phyloP scores from a whole-genome alignment of 768 basidiomycete species.

The Crucibulum laeve region DNA sequence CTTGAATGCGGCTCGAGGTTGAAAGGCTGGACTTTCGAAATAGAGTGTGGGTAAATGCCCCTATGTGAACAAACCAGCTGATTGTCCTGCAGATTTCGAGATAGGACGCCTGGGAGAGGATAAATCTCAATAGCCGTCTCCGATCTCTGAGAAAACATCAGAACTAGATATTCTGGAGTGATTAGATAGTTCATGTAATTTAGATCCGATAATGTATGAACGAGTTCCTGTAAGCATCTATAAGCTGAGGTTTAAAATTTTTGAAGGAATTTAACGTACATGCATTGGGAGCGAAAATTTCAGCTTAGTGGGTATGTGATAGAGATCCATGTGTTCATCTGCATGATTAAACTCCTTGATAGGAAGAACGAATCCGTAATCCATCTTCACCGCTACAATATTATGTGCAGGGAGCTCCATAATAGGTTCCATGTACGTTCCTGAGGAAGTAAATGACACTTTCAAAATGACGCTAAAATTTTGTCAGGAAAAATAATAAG shows the following conservation, averaged over 20 bases:
- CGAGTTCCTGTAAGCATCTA: slow-evolving; percentile 7
- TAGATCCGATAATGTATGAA: slow-evolving; percentile 12
- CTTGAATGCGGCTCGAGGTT: neutral
- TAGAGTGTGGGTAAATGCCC: slow-evolving; percentile 15
- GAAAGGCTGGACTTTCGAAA: slow-evolving; percentile 13
- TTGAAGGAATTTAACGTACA: slow-evolving; percentile 10
- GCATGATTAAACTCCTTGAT: slow-evolving; percentile 14
- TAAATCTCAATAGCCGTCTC: slow-evolving; percentile 18
- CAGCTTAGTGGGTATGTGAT: slow-evolving; percentile 17
- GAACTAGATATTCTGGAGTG: slow-evolving; percentile 11
- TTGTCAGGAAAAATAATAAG: neutral
- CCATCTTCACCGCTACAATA: slow-evolving; percentile 13
- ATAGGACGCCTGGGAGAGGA: slow-evolving; percentile 9
- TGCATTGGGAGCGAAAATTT: slow-evolving; percentile 14
- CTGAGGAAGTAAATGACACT: slow-evolving; percentile 7
- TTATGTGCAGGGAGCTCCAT: slow-evolving; percentile 10
- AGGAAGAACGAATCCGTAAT: slow-evolving; percentile 16
- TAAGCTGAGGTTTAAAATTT: no score
- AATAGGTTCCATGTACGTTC: slow-evolving; percentile 10
- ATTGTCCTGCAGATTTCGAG: neutral
- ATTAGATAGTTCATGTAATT: slow-evolving; percentile 15
- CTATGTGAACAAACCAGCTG: slow-evolving; percentile 11
- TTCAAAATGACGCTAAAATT: slow-evolving; percentile 13
- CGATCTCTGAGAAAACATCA: slow-evolving; percentile 11
- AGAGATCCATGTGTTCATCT: slow-evolving; percentile 16